Evolutionary conservation across 2,329 filamentous ascomycete species (phyloP).

Genomic region (Cladosporium sp.): DNA sequence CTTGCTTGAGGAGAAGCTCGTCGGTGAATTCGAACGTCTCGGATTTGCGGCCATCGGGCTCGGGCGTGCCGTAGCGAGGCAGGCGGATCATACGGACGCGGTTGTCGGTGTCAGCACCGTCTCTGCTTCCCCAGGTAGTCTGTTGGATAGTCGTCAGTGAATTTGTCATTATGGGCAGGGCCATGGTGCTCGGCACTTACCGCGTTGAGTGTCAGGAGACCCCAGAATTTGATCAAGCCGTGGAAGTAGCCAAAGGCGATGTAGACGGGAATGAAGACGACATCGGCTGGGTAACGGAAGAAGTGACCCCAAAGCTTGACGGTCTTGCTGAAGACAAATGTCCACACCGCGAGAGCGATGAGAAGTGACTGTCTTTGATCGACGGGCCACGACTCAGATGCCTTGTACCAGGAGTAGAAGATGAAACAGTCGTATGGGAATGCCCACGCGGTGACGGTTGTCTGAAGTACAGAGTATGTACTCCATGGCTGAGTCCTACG

Average conservation of each 20-base stretch:
- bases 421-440: conserved; percentile 72
- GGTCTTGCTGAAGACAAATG: conserved; percentile 76
- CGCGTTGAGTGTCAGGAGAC: conserved; percentile 64
- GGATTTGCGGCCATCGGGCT: conserved; percentile 28
- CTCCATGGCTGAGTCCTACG: conserved; percentile 84
- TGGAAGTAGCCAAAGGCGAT: conserved; percentile 91
- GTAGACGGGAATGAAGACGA: conserved; percentile 76
- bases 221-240: conserved; percentile 86
- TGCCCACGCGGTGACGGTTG: conserved; percentile 85
- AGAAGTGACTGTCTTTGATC: conserved; percentile 44
- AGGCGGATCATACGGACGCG: conserved; percentile 57
- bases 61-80: conserved; percentile 29
- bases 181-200: conserved; percentile 49
- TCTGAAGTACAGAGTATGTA: conserved; percentile 86
- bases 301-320: conserved; percentile 88
- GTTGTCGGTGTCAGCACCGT: conserved; percentile 83
- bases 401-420: conserved; percentile 64
- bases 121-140: conserved; percentile 94
- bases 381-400: conserved; percentile 46
- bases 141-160: conserved; percentile 37
- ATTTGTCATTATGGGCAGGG: not conserved
- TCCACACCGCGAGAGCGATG: conserved; percentile 63
- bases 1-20: conserved; percentile 15
- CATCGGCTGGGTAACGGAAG: conserved; percentile 73
- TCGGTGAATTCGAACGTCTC: conserved; percentile 27